A percentile compares a stretch with the other conserved stretches of the same genome.
These are phyloP conservation scores for Linum tenue DNA, from an alignment of 345 rosid species.

Conservation along the genomic window DNA sequence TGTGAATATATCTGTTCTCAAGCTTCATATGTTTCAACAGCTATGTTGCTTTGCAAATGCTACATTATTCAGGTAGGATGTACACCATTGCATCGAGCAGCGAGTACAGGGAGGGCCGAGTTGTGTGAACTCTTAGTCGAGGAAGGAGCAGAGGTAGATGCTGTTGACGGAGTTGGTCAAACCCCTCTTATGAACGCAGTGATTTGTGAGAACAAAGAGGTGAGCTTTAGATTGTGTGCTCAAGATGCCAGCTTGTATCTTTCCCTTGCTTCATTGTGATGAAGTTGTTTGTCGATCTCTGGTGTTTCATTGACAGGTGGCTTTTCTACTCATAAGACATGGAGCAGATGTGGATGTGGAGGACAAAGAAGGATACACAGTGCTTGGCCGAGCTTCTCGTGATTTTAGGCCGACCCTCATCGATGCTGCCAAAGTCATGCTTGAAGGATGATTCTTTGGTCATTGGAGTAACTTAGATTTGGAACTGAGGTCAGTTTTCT, in stretches of 20 bases:
- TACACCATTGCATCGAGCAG: constrained; percentile 84
- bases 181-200: constrained; percentile 86
- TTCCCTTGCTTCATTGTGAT: not conserved
- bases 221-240: constrained; percentile 8
- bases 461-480: not conserved
- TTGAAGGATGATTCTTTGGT: constrained; percentile 42
- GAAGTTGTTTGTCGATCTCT: not conserved
- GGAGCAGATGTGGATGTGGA: constrained; percentile 84
- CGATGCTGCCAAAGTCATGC: constrained; percentile 76
- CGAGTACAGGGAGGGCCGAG: constrained; percentile 66
- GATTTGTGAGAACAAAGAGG: constrained; percentile 60
- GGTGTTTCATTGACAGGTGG: constrained; percentile 40
- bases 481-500: not conserved
- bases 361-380: constrained; percentile 94
- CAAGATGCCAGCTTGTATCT: not conserved
- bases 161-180: constrained; percentile 70
- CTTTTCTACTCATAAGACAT: constrained; percentile 69
- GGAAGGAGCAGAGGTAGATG: constrained; percentile 88
- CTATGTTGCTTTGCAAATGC: not conserved
- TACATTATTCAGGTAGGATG: constrained; percentile 56
- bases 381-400: constrained; percentile 71
- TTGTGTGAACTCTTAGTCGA: constrained; percentile 70
- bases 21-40: not conserved
- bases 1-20: not conserved
- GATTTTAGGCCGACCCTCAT: constrained; percentile 50